These are phyloP conservation scores for Orbilia javanica DNA, from an alignment of 2,329 filamentous ascomycete species.

Conservation along the genomic window DNA sequence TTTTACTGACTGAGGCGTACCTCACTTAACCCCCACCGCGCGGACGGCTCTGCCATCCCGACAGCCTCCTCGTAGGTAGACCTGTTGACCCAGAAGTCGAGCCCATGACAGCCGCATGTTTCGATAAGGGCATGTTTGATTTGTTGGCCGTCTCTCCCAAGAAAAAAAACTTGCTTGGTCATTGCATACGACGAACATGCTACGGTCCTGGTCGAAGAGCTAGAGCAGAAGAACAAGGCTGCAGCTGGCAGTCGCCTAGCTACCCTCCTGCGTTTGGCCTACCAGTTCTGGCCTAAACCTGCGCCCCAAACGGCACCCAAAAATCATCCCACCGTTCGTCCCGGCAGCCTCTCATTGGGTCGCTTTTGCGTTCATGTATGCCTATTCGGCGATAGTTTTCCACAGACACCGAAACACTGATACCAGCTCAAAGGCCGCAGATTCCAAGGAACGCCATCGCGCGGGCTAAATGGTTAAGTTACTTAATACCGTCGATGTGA, in stretches of 20 bases:
- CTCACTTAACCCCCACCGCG: slow-evolving; percentile 34
- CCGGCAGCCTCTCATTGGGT: slow-evolving; percentile 35
- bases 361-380: slow-evolving; percentile 29
- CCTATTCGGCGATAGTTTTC: slow-evolving; percentile 54
- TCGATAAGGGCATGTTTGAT: slow-evolving; percentile 40
- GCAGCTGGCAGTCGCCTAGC: slow-evolving; percentile 40
- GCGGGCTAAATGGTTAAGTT: slow-evolving; percentile 42
- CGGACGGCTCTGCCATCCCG: slow-evolving; percentile 43
- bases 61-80: slow-evolving; percentile 4
- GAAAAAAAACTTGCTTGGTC: background rate
- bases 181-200: background rate
- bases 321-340: slow-evolving; percentile 53
- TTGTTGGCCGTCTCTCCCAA: slow-evolving; percentile 33
- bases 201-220: background rate
- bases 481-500: slow-evolving; percentile 48
- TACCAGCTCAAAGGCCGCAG: slow-evolving; percentile 19
- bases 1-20: background rate
- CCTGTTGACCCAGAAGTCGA: slow-evolving; percentile 50
- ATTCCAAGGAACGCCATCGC: slow-evolving; percentile 47
- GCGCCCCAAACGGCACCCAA: slow-evolving; percentile 30
- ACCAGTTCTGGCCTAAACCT: slow-evolving; percentile 52
- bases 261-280: slow-evolving; percentile 48
- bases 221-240: slow-evolving; percentile 30
- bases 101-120: slow-evolving; percentile 59
- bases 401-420: slow-evolving; percentile 21